Evolutionary conservation across 371 early-diverging fungal genomes (phyloP), one percentile per base, ranked within the genome.

Genomic region (Lichtheimia ramosa): DNA sequence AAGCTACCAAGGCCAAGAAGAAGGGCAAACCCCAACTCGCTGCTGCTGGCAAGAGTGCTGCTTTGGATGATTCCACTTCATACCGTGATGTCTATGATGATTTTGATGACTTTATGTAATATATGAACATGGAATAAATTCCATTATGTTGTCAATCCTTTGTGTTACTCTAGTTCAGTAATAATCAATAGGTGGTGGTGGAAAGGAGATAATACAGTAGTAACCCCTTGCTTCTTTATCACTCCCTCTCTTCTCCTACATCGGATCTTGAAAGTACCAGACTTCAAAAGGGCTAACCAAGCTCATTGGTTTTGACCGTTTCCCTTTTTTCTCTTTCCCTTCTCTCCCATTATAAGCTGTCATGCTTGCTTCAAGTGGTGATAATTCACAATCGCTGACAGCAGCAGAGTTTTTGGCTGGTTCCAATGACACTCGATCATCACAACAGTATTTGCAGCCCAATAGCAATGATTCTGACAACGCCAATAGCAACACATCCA

Each of bases 41-140:
- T 21, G 77, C 81, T 40, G 82, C 69, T 43, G 73, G 75, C 60
- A 73, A 74, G 49, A 77, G 66, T 71, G 79, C 65, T 69, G 78
- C 71, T 60, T 64, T 66, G 60, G 66, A 71, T 28, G 73, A 77
- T 48, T 49, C 58, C 50, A 48, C 65, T 28, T 70, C 64, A 54
- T 56, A 75, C 69, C 34, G 85, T 67, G 79, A 80, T 61, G 86
- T 83, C 42, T 83, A 79, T 62, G 83, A 87, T 62, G 88, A 88
- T 62, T 88, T 83, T 70, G 88, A 91, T 63, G 91, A 91, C 69
- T 92, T 92, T 64, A 92, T 92, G 92, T 92, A 89, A 77, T 48
- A 59, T 34, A 20, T 15, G 34, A 8, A 8, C 81, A 87, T 62
- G 88, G 87, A 63, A 87, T 83, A 69, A 88, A 91, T 63, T 90